A percentile compares a stretch with the other conserved stretches of the same genome.
Conservation (phyloP, 805 yeast species). For the Teunomyces lycoperdinae region DNA sequence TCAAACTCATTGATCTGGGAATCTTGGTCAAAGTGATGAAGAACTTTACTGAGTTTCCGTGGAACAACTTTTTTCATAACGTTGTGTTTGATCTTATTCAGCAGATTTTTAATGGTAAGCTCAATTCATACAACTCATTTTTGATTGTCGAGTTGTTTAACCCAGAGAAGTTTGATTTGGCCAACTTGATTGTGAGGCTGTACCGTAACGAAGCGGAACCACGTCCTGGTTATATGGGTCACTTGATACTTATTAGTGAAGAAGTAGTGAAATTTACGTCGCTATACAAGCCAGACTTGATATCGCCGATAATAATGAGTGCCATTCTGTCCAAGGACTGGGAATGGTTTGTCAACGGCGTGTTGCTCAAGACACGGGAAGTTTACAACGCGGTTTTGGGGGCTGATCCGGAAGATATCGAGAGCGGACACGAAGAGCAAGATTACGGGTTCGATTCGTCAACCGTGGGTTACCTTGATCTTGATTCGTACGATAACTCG, state of each 20-base stretch:
- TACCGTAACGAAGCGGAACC: conserved; percentile 50
- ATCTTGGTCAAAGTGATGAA: conserved; percentile 65
- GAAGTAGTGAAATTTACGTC: conserved; percentile 87
- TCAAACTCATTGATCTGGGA: conserved; percentile 71
- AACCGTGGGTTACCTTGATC: conserved; percentile 38
- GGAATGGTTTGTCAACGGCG: conserved; percentile 50
- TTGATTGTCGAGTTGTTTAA: conserved; percentile 30
- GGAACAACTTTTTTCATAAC: conserved; percentile 97
- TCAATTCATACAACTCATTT: conserved; percentile 75
- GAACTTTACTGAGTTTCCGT: conserved; percentile 82
- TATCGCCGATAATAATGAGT: conserved; percentile 37
- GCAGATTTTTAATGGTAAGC: conserved; percentile 89
- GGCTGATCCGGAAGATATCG: conserved; percentile 26
- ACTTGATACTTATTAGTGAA: conserved; percentile 86
- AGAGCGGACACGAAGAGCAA: conserved; percentile 4
- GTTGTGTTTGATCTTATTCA: conserved; percentile 96
- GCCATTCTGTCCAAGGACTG: conserved; percentile 39
- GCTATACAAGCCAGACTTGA: conserved; percentile 57
- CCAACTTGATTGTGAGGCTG: conserved; percentile 27
- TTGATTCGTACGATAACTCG: conserved; percentile 28
- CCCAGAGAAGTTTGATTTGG: conserved; percentile 41
- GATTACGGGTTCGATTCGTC: conserved; percentile 30
- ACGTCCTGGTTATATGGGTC: conserved; percentile 96
- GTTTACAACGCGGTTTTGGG: conserved; percentile 58
- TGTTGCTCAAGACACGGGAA: conserved; percentile 50